Base-by-base conservation (phyloP, 2,329 filamentous ascomycete species). In the Penicillium sumatraense region DNA sequence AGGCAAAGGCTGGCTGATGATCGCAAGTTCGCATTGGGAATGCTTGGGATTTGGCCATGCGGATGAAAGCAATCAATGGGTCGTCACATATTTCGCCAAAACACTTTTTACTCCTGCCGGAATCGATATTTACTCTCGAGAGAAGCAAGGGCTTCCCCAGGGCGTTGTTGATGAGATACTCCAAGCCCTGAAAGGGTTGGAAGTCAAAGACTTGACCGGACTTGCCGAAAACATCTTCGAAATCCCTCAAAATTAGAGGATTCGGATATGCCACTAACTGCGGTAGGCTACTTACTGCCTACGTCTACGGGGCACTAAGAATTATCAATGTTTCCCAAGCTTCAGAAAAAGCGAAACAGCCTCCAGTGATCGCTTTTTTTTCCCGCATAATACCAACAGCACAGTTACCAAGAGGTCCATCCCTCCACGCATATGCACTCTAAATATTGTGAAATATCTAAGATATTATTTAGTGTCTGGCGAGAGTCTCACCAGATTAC, bases 51-150 rank as follows among this genome's bases (percentile, higher is more conserved):
- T 61, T 45, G 63, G 62, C 3, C 41, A 56, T 27, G 49, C 26
- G 7, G 61, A 54, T 27, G 74, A 74, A 72, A 81, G 82, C 63
- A 60, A 60, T 14, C 63, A 76, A 29, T 96, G 90, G 89, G 86
- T 84, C 1, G 89, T 96, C 13, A 96, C 90, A 4, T 93, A 88
- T 81, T 96, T 96, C 72, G 87, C 88, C 59, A 87, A 89, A 67
- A 96, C 90, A 21, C 63, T 93, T 41, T 96, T 96, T 64, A 95
- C 91, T 6, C 88, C 89, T 59, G 89, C 91, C 53, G 91, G 91
- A 0, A 67, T 96, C 26, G 91, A 96, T 74, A 74, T 96, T 9
- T 95, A 93, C 72, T 86, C 85, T 42, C 81, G 89, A 63, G 40
- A 49, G 2, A 59, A 54, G 38, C 50, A 52, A 27, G 62, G 61